Conservation (phyloP, 306 rosid genomes). For the Cucumis sativus region DNA sequence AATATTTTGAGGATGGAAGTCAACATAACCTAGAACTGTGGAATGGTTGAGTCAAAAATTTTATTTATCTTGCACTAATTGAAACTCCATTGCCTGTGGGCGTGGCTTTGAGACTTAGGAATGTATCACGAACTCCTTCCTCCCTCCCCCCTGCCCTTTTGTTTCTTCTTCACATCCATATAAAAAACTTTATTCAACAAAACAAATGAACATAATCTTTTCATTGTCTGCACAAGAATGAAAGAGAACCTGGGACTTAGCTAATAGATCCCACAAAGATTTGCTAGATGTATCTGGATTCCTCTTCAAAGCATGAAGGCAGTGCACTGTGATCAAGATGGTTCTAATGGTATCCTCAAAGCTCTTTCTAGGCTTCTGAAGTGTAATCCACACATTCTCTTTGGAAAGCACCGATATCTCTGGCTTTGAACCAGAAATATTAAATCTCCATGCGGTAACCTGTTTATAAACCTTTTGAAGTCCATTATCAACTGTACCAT, state of each 20-base stretch:
- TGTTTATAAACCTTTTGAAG: constrained; percentile 48
- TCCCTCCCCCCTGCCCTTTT: background rate
- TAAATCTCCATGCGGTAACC: constrained; percentile 72
- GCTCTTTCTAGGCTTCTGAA: constrained; percentile 72
- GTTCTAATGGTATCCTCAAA: constrained; percentile 52
- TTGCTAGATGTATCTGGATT: constrained; percentile 47
- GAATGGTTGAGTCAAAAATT: background rate
- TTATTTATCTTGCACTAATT: background rate
- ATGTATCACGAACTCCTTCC: background rate
- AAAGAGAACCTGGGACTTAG: constrained; percentile 64
- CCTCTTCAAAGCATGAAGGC: constrained; percentile 38
- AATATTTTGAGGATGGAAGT: no score
- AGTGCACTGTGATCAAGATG: constrained; percentile 45
- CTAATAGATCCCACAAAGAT: constrained; percentile 57
- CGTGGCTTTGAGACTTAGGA: background rate
- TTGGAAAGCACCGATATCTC: constrained; percentile 61
- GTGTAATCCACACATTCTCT: constrained; percentile 50
- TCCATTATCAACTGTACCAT: constrained; percentile 50
- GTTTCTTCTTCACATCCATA: background rate
- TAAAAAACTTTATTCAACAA: background rate
- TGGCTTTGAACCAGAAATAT: constrained; percentile 39
- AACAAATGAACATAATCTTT: background rate
- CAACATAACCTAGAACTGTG: no score
- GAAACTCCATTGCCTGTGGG: background rate
- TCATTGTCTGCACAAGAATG: background rate